A percentile compares a stretch with the other conserved stretches of the same genome.
Conservation (phyloP, 495 filamentous ascomycete genomes). For the Penicillium pulvis region DNA sequence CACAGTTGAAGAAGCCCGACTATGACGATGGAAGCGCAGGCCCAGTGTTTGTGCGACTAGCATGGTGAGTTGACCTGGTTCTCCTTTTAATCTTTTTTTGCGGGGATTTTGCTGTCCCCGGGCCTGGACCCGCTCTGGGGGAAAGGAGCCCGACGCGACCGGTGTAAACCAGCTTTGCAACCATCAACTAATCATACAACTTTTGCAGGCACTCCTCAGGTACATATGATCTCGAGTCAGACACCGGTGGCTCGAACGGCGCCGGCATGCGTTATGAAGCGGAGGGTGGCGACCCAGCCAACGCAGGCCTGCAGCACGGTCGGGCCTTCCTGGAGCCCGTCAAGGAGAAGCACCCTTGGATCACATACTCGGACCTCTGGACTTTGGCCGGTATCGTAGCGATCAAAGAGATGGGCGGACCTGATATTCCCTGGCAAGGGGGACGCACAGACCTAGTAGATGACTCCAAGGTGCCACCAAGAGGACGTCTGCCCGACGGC, state of each 20-base stretch:
- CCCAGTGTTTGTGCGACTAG: conserved; percentile 62
- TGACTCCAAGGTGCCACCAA: conserved; percentile 57
- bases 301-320: conserved; percentile 63
- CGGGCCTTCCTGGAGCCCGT: conserved; percentile 63
- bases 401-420: conserved; percentile 60
- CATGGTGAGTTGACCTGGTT: conserved; percentile 48
- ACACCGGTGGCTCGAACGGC: conserved; percentile 64
- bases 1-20: conserved; percentile 56
- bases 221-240: conserved; percentile 58
- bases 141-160: conserved; percentile 3
- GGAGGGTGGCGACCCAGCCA: conserved; percentile 64
- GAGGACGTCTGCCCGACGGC: conserved; percentile 60
- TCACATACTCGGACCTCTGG: conserved; percentile 66
- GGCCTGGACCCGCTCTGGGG: conserved; percentile 4
- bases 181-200: conserved; percentile 14
- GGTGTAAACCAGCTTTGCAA: background rate
- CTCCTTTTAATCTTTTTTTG: conserved; percentile 2
- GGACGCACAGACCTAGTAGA: conserved; percentile 61
- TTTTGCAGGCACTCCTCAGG: conserved; percentile 58
- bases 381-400: conserved; percentile 62
- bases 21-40: conserved; percentile 66
- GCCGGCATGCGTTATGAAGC: conserved; percentile 67
- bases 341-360: conserved; percentile 59
- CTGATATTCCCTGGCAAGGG: conserved; percentile 53
- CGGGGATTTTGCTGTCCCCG: conserved; percentile 7